These are phyloP conservation scores for Actinomucor elegans DNA, from an alignment of 371 early-diverging fungal genomes.

Conservation along the genomic window DNA sequence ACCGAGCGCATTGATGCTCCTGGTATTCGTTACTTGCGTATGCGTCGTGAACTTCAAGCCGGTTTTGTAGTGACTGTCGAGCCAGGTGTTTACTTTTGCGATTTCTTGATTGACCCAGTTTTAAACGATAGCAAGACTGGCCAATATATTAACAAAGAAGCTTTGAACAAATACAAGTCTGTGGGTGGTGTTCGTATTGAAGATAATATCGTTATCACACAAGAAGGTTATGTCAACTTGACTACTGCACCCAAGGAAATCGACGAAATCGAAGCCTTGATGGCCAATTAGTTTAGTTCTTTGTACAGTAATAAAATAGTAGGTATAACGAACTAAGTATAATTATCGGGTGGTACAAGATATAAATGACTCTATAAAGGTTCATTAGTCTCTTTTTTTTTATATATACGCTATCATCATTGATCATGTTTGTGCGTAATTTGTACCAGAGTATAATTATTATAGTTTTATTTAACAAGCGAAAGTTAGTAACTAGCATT, in stretches of 20 bases:
- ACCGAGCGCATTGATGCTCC: conserved; percentile 77
- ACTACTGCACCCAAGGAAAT: conserved; percentile 78
- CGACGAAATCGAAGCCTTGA: conserved; percentile 67
- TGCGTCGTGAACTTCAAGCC: conserved; percentile 76
- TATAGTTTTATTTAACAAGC: too few species aligned
- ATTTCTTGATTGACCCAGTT: conserved; percentile 59
- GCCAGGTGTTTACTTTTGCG: conserved; percentile 81
- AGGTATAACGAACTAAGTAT: background rate
- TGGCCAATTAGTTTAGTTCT: background rate
- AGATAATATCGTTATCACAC: conserved; percentile 82
- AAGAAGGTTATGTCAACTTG: conserved; percentile 68
- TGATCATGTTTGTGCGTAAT: too few species aligned
- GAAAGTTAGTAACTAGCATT: too few species aligned
- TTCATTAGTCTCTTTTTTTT: too few species aligned
- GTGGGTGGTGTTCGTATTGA: conserved; percentile 96
- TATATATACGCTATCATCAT: too few species aligned
- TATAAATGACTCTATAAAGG: too few species aligned
- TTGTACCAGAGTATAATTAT: too few species aligned
- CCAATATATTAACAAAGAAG: conserved; percentile 71
- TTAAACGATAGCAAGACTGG: conserved; percentile 55
- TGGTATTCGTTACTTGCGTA: conserved; percentile 83
- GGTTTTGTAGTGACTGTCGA: conserved; percentile 93
- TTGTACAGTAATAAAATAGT: background rate
- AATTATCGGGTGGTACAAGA: background rate
- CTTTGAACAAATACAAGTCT: conserved; percentile 64